A percentile compares a stretch with the other conserved stretches of the same genome.
Conservation (phyloP, 495 filamentous ascomycete genomes). For the Neurospora sp. region DNA sequence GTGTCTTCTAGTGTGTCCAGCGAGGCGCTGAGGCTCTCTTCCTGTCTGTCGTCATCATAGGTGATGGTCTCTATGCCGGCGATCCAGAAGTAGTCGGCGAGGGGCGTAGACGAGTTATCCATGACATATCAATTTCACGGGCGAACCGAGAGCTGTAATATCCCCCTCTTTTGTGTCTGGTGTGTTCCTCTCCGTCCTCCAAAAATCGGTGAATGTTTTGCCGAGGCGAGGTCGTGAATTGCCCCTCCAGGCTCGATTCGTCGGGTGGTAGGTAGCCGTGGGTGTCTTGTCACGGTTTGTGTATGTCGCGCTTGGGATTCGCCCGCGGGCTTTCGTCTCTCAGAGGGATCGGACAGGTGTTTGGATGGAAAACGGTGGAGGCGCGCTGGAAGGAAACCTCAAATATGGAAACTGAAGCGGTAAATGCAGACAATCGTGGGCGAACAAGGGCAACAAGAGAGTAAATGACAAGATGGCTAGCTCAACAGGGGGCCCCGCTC, state of each 20-base stretch:
- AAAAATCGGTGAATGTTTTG: not conserved
- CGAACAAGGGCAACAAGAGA: not conserved
- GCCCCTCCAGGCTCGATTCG: not conserved
- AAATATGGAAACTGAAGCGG: not conserved
- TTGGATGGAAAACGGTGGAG: not conserved
- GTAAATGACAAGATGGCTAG: not conserved
- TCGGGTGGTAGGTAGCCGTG: not conserved
- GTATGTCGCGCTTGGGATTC: not conserved
- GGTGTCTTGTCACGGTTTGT: not conserved
- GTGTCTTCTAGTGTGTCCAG: slow-evolving; percentile 51
- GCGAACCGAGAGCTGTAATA: not conserved
- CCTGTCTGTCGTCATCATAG: slow-evolving; percentile 36
- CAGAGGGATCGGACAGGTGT: not conserved
- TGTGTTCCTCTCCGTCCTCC: slow-evolving; percentile 5
- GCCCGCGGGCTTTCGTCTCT: not conserved
- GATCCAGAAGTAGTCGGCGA: slow-evolving; percentile 99
- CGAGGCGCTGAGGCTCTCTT: not conserved
- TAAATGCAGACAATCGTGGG: not conserved
- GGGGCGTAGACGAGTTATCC: slow-evolving; percentile 59
- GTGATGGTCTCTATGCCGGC: slow-evolving; percentile 73
- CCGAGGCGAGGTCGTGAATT: not conserved
- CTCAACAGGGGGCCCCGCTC: not conserved
- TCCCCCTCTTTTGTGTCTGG: slow-evolving; percentile 4
- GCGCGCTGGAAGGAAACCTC: not conserved
- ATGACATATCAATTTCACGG: slow-evolving; percentile 36